phyloP scores from a whole-genome alignment of 345 rosid species.

The Eucalyptus curtisii region DNA sequence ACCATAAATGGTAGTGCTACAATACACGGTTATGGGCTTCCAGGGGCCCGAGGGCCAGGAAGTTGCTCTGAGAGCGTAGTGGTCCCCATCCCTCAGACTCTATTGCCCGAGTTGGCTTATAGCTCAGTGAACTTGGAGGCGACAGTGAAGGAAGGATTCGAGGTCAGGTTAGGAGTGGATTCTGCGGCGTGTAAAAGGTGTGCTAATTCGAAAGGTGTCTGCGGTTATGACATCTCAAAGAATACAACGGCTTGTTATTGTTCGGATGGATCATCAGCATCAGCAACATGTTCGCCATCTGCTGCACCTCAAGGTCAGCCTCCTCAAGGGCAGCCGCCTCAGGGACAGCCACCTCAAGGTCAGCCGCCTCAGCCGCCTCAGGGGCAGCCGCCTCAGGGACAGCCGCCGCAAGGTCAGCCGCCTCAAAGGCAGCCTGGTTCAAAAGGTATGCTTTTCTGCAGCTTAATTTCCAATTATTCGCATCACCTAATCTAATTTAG shows the following conservation, averaged over 20 bases:
- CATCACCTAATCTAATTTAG: neutral
- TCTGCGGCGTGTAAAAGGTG: neutral
- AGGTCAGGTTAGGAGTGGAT: neutral
- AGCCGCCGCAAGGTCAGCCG: too few species aligned
- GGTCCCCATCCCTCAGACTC: neutral
- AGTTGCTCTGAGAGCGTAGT: neutral
- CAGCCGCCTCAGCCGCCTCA: too few species aligned
- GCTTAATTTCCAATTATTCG: neutral
- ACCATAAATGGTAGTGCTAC: neutral
- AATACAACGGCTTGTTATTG: neutral
- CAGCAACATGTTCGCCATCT: accelerated
- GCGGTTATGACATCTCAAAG: neutral
- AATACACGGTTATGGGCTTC: neutral
- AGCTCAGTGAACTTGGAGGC: accelerated
- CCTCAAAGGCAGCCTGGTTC: neutral
- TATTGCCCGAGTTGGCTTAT: neutral
- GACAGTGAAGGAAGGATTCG: neutral
- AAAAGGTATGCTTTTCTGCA: neutral
- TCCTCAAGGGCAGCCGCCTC: neutral
- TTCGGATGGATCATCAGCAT: neutral
- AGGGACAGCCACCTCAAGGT: too few species aligned
- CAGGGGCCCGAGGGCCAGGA: neutral
- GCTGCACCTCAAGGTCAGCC: neutral
- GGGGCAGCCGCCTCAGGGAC: accelerated
- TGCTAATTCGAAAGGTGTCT: neutral